Evolutionary conservation across 1,284 basidiomycete genomes (phyloP), one percentile per base, ranked within the genome.

Genomic region (Ustilago tritici): DNA sequence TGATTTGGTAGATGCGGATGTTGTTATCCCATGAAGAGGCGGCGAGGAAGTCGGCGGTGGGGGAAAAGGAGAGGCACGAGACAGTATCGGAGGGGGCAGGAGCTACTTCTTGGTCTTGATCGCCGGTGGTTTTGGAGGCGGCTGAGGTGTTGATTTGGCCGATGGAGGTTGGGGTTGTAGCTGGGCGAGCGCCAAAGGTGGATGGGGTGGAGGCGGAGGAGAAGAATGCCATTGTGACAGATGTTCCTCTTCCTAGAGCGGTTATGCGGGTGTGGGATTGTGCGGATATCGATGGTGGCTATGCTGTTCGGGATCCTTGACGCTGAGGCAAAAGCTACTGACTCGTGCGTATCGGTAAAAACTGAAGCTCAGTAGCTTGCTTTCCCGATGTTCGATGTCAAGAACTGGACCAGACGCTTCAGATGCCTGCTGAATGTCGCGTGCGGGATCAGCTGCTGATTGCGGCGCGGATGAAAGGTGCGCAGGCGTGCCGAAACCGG

Each of bases 41-140:
- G n/a, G 87, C 87, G 56, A 88, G 82, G 57, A 87, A 82, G 65
- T 87, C 87, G 9, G 87, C 87, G 32, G 81, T 83, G 3, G 87
- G 87, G 0, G 83, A 84, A 65, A 86, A 88, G 36, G 81, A 77
- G 53, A 88, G 72, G 11, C 81, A 77, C 9, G 82, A 85, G 57
- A 86, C 82, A 23, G 84, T 84, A 74, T 88, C 87, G 11, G 82
- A 75, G 4, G 86, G 82, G 6, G 85, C 83, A n/a, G 86, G 86
- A 28, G 88, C 85, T 36, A 95, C 90, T 87, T 94, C 92, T 58
- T 93, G 88, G 85, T 94, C 93, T 41, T 82, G 81, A 50, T 82
- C 81, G 28, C 79, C 81, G 38, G 74, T 73, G 17, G 76, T 71
- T 54, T 78, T 80, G 31, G 70, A 55, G 8, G 80, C 77, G 6